These are phyloP conservation scores for Cicer yamashitae DNA, from an alignment of 306 rosid genomes.

Conservation along the genomic window DNA sequence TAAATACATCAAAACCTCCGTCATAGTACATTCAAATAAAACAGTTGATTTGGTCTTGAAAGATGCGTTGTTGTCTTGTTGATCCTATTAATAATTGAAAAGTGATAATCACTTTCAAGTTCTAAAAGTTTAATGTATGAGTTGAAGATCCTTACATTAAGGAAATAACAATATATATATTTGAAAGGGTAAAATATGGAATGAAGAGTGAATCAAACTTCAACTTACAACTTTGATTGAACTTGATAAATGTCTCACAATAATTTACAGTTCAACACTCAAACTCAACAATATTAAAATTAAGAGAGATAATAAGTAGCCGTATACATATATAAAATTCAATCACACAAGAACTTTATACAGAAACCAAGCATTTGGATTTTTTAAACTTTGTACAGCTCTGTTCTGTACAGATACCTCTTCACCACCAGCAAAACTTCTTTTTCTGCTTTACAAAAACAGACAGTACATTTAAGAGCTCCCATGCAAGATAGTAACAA, in stretches of 20 bases:
- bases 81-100: background rate
- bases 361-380: constrained; percentile 20
- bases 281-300: constrained; percentile 24
- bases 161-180: background rate
- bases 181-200: too few relatives aligned
- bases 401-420: constrained; percentile 48
- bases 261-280: constrained; percentile 27
- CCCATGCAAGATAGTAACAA: background rate
- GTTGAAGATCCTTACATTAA: background rate
- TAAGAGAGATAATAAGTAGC: background rate
- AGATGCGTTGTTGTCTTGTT: background rate
- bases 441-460: constrained; percentile 57
- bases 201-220: constrained; percentile 10
- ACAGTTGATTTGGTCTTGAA: constrained; percentile 1
- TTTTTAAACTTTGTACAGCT: background rate
- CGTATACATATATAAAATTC: constrained; percentile 13
- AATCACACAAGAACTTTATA: constrained; percentile 30
- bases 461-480: constrained; percentile 39
- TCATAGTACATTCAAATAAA: background rate
- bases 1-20: background rate
- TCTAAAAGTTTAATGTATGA: background rate
- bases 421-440: constrained; percentile 69
- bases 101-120: background rate
- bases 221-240: background rate
- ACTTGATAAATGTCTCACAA: constrained; percentile 22